phyloP scores from a whole-genome alignment of 1,139 yeast species.

The Zygosaccharomyces sapae region DNA sequence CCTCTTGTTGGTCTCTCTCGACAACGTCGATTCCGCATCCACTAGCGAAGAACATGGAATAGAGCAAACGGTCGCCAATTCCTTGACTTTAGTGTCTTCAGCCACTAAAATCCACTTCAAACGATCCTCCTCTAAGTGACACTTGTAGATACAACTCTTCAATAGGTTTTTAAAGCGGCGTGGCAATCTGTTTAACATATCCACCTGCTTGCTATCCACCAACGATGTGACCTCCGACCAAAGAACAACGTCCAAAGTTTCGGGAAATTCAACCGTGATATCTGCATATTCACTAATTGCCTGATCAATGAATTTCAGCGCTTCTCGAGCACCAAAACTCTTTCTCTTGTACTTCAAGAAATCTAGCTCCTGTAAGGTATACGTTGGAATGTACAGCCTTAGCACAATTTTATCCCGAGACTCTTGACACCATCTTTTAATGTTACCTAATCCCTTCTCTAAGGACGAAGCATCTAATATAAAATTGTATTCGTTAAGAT shows the following conservation, averaged over 20 bases:
- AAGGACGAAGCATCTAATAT: conserved; percentile 35
- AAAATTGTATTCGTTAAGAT: conserved; percentile 25
- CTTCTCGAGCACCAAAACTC: conserved; percentile 30
- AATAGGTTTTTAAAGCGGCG: conserved; percentile 29
- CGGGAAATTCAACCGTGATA: conserved; percentile 31
- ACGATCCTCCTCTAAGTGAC: conserved; percentile 24
- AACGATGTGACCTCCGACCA: conserved; percentile 29
- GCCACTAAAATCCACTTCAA: conserved; percentile 33
- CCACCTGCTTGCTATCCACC: conserved; percentile 16
- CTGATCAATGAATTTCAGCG: conserved; percentile 31
- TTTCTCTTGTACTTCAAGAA: conserved; percentile 27
- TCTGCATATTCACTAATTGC: conserved; percentile 18
- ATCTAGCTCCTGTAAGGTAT: conserved; percentile 31
- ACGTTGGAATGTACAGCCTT: conserved; percentile 31
- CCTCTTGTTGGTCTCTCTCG: conserved; percentile 27
- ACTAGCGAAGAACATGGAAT: conserved; percentile 33
- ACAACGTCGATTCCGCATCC: conserved; percentile 29
- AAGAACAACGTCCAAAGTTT: conserved; percentile 27
- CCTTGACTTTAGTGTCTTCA: conserved; percentile 29
- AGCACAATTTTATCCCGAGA: conserved; percentile 19
- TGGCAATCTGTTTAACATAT: conserved; percentile 26
- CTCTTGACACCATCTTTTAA: conserved; percentile 31
- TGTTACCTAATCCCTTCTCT: conserved; percentile 35
- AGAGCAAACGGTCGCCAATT: conserved; percentile 25
- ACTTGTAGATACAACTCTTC: conserved; percentile 33